Base-by-base conservation (phyloP, 768 basidiomycete species). In the Hydnum rufescens region DNA sequence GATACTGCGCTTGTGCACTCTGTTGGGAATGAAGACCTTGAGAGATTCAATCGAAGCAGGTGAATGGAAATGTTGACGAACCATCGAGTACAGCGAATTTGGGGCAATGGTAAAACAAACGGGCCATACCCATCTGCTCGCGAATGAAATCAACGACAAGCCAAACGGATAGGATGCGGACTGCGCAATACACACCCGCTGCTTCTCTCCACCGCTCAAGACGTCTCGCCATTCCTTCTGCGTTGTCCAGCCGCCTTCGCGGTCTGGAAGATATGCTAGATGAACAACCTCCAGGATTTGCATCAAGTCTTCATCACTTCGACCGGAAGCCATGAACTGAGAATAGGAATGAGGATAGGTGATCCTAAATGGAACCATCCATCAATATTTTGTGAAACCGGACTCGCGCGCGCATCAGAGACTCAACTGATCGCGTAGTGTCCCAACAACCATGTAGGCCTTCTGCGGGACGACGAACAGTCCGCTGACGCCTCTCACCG, bases 141-240 rank as follows among this genome's bases (percentile, higher is more conserved):
- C n/a, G n/a, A 60, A 3, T 29, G 4, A 30, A 25, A 34, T 36
- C 28, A n/a, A 26, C 16, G 49, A 30, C 32, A 22, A 55, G 46
- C 16, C 34, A 32, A 3, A 30, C 5, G 19, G n/a, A 26, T n/a
- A 6, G 30, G 4, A 29, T n/a, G 18, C 47, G 6, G 49, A 44
- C 8, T 5, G 36, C 18, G 2, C 13, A 34, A 25, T 3, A 61
- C 75, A 34, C 55, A 83, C 81, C 60, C 92, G 66, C 65, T 97
- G 93, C 66, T 95, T 96, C 74, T 96, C 93, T 0, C 93, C 93
- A 0, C 93, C 93, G 59, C 87, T 90, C 60, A 93, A 67, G 43
- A 96, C 87, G 66, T 95, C 88, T 57, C 88, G 75, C 92, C 92
- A 97, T 64, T 96, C 92, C 66, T 95, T 96, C 61, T 81, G 68